Base-by-base conservation (phyloP, 192 early-diverging fungal genomes). In the Coemansia sp. region DNA sequence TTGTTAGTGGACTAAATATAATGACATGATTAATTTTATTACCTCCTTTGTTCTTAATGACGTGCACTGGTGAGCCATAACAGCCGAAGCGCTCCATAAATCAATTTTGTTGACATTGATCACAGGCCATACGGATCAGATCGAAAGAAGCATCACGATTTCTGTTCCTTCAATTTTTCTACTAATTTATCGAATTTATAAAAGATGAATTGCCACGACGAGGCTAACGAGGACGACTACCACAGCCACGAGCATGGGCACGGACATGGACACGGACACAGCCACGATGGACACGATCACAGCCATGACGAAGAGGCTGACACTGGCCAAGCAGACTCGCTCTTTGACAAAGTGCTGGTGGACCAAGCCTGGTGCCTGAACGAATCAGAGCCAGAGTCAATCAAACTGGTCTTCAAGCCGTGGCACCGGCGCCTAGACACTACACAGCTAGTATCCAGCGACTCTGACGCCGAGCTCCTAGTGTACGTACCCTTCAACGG, bases 401-500 rank as follows among this genome's bases (percentile, higher is more conserved):
- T 90, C 19, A 87, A 89, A 67, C 75, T 65, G 3, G 85, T 99
- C 0, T 92, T 99, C 80, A 94, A 94, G 79, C 85, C 93, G 11
- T 97, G 91, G 93, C 84, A 94, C 52, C 78, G 91, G 52, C 86
- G 95, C 23, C 76, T 89, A 50, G 92, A 96, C 71, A 87, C 85
- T 21, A 72, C 86, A 4, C 77, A 90, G 85, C 85, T 74, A 66
- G 76, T 97, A 9, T 87, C 91, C 63, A 91, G 90, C 50, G 95
- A 97, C 76, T 87, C 88, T 0, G 97, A 99, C 84, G 93, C 93
- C 52, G 93, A 97, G 78, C 83, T 99, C 16, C 91, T 99, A 50
- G 69, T 99, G 13, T 84, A 85, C 69, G 91, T 99, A 44, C 96
- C 96, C 85, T 96, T 99, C 75, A 96, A 92, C 21, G 94, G 90